Evolutionary conservation across 108 stramenopile genomes (phyloP), one percentile per base, ranked within the genome.

Genomic region (Cylindrotheca closterium): DNA sequence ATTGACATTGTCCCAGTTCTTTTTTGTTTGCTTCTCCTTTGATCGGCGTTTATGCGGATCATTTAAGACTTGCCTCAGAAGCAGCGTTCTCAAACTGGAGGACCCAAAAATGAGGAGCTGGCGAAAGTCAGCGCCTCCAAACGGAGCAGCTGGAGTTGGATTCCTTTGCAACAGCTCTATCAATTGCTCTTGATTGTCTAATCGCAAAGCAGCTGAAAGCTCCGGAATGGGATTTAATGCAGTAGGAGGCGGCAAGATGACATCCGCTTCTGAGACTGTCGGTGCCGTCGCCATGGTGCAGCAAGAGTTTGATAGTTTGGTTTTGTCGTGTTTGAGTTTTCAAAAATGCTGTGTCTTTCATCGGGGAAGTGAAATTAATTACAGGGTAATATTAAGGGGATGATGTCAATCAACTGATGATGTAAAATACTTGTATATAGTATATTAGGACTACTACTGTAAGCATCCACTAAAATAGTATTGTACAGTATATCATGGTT

Each of bases 161-260:
- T 71, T 27, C 1, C 22, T 45, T 8, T 47, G 18, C 21, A 85
- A 55, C 37, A 80, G 24, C 15, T 54, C 31, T 25, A 76, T 0
- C 4, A 85, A 56, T 33, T 77, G 74, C 23, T 85, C 84, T 19
- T 67, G 67, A 55, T 85, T 80, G 55, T 85, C 84, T 15, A 80
- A 33, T n/a, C 84, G 66, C 45, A 85, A 42, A 17, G 84, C 79
- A 3, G 68, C 77, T 18, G 73, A 37, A 18, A 85, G 47, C 3
- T 58, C 32, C 21, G 84, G 84, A n/a, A 80, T 34, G 2, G 84
- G 84, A 71, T 84, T 79, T 37, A 52, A 59, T 0, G 72, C 56
- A 10, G 75, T 48, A 3, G 75, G 78, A 23, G 82, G 82, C 24
- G 82, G 82, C 4, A 84, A 55, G 55, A 84, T 79, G 3, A 79